Evolutionary conservation across 2,329 filamentous ascomycete species (phyloP).

Genomic region (Xylaria arbuscula): DNA sequence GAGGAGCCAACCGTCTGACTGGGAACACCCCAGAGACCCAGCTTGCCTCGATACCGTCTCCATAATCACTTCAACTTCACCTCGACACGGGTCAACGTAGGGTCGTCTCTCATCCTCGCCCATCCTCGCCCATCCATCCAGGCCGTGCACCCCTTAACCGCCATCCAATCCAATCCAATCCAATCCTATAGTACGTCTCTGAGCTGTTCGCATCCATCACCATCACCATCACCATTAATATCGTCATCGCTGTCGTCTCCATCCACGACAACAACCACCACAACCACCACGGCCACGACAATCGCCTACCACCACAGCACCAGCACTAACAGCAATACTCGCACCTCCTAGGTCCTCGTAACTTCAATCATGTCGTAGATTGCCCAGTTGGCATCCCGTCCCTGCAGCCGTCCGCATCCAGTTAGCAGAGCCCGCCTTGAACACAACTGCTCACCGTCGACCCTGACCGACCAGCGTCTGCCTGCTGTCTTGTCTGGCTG

Average conservation of each 20-base stretch:
- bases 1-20: constrained; percentile 48
- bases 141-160: neutral
- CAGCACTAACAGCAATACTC: neutral
- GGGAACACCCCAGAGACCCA: constrained; percentile 29
- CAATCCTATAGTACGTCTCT: constrained; percentile 8
- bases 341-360: constrained; percentile 22
- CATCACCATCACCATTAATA: constrained; percentile 12
- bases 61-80: constrained; percentile 22
- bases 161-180: constrained; percentile 12
- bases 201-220: constrained; percentile 14
- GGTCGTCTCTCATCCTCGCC: neutral
- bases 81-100: constrained; percentile 14
- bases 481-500: constrained; percentile 34
- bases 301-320: neutral
- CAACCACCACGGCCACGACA: neutral
- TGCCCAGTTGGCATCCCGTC: constrained; percentile 44
- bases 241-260: constrained; percentile 1
- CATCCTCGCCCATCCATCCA: constrained; percentile 12
- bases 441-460: constrained; percentile 32
- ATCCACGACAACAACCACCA: neutral
- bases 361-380: constrained; percentile 44
- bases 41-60: constrained; percentile 22
- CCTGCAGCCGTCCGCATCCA: constrained; percentile 49
- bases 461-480: constrained; percentile 37
- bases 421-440: constrained; percentile 49